Evolutionary conservation across 75 land plant species (phyloP).

Genomic region (Cupressus sempervirens): DNA sequence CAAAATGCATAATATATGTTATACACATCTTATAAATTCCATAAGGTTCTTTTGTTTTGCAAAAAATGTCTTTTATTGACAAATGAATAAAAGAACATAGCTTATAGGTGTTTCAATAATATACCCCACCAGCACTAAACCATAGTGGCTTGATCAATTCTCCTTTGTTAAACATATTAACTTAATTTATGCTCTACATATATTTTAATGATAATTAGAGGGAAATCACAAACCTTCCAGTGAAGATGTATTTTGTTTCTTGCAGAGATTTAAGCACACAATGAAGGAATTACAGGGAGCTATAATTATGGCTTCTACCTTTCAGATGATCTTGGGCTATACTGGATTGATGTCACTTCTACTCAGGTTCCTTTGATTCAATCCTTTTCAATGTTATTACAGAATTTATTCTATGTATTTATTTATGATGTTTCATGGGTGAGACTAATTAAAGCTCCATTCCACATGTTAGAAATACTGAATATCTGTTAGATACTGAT

Average conservation of each 20-base stretch:
- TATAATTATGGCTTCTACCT: conserved; percentile 73
- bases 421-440: neutral
- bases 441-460: neutral
- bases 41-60: neutral
- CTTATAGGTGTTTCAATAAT: neutral
- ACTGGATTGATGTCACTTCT: conserved; percentile 88
- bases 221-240: neutral
- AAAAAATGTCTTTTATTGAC: neutral
- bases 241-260: neutral
- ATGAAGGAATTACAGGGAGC: conserved; percentile 99
- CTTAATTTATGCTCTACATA: neutral
- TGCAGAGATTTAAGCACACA: conserved; percentile 86
- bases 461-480: neutral
- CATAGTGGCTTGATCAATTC: neutral
- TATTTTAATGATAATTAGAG: neutral
- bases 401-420: neutral
- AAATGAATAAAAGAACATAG: neutral
- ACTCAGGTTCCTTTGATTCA: conserved; percentile 51
- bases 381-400: neutral
- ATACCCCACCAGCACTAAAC: neutral
- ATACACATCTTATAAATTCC: neutral
- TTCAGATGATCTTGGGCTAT: conserved; percentile 84
- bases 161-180: neutral
- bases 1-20: neutral
- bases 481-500: neutral